Base-by-base conservation (phyloP, 2,329 filamentous ascomycete genomes). In the Aspergillus quadrilineatus region DNA sequence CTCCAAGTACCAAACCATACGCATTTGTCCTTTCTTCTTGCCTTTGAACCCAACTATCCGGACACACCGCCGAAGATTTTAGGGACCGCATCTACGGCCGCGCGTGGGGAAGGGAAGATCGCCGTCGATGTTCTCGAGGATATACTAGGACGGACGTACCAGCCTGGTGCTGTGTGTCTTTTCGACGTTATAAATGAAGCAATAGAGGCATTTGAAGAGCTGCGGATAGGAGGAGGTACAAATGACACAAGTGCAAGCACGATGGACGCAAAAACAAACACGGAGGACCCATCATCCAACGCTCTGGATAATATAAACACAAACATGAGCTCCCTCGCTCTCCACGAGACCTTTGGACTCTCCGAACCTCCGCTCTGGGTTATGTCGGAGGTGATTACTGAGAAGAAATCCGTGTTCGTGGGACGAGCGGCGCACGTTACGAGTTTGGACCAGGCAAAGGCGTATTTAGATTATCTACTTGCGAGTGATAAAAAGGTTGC, bases 371-470 rank as follows among this genome's bases (percentile, higher is more conserved):
- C 84, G 2, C 73, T 77, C 0, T 99, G 94, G 94, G 80, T 81
- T 0, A 63, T 92, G 0, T 95, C 91, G 0, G 85, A 89, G 4
- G 80, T 86, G 0, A 75, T 94, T 6, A 82, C 85, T 0, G 92
- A 96, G 73, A 88, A 90, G 70, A 96, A 91, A 69, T 97, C 92
- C 0, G 86, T 90, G 1, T 99, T 99, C 70, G 67, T 97, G 44
- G 94, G 89, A 1, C 87, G 92, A 36, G 87, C 85, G 36, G 89
- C 89, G 0, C 75, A 75, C 2, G 90, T 96, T 1, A 77, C 80
- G 0, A 89, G 87, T 4, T 84, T 89, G 0, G 77, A 81, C 0
- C 84, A 94, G 72, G 93, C 92, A 2, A 84, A 85, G 56, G 74
- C 77, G 2, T 92, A 85, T 67, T 76, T 97, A 1, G 80, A 85